Conservation (phyloP, 345 rosid species). For the Gossypium rotundifolium region DNA sequence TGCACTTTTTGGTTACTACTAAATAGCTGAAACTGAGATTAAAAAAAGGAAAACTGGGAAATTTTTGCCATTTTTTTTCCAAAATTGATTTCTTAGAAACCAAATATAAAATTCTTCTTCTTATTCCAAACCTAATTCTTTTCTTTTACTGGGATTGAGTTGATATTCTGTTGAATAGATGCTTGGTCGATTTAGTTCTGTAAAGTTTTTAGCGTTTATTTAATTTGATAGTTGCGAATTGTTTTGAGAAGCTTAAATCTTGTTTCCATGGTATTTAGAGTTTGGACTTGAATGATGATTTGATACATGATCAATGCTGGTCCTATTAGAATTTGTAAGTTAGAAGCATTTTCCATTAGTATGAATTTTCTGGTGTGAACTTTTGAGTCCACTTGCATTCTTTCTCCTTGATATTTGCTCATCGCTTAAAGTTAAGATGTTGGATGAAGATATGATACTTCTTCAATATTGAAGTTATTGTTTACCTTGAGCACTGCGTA, state of each 20-base stretch:
- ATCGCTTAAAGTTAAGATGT: neutral
- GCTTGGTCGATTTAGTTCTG: neutral
- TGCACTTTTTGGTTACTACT: neutral
- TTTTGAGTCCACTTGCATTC: neutral
- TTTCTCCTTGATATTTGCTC: neutral
- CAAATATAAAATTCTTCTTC: neutral
- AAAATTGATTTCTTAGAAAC: neutral
- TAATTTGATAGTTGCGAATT: neutral
- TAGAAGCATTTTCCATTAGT: neutral
- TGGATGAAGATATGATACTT: neutral
- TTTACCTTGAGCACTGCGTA: neutral
- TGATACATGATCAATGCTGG: neutral
- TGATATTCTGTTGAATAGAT: neutral
- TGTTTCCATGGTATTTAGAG: neutral
- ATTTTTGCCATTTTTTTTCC: neutral
- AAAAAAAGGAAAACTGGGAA: neutral
- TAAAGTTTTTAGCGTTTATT: neutral
- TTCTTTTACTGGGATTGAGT: neutral
- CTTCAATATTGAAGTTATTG: neutral
- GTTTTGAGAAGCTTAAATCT: neutral
- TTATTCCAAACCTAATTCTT: neutral
- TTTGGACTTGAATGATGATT: neutral
- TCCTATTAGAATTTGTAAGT: neutral
- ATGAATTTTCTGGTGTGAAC: neutral
- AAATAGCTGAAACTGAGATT: neutral